Evolutionary conservation across 331 rosid species (phyloP).

Genomic region (Pyrus hybrid): DNA sequence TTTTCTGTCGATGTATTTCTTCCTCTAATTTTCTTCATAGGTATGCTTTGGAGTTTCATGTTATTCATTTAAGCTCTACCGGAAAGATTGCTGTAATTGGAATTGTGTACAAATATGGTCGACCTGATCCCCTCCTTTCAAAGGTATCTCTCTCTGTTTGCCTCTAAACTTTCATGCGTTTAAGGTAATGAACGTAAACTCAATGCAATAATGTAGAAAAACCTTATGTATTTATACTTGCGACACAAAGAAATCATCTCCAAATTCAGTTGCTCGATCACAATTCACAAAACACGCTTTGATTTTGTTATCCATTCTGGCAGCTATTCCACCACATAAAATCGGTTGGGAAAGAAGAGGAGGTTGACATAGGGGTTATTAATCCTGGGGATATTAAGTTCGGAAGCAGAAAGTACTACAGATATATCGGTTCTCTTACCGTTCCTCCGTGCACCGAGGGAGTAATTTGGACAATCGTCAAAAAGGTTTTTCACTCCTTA

Average conservation of each 20-base stretch:
- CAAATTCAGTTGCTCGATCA: too few species aligned
- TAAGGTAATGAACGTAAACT: too few species aligned
- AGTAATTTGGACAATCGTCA: conserved; percentile 57
- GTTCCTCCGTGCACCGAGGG: conserved; percentile 80
- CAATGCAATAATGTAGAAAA: too few species aligned
- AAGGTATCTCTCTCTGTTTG: conserved; percentile 27
- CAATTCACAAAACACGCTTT: too few species aligned
- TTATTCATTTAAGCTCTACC: conserved; percentile 33
- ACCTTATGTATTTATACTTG: too few species aligned
- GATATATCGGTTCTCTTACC: conserved; percentile 77
- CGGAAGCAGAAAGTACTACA: conserved; percentile 48
- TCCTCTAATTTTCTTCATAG: conserved; percentile 22
- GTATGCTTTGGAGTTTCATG: conserved; percentile 56
- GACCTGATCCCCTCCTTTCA: conserved; percentile 49
- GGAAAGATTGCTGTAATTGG: conserved; percentile 50
- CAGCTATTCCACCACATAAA: conserved; percentile 42
- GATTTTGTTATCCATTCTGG: background rate
- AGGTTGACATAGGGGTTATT: conserved; percentile 36
- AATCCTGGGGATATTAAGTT: conserved; percentile 46
- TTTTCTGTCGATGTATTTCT: background rate
- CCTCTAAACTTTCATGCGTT: too few species aligned
- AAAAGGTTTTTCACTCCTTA: conserved; percentile 37
- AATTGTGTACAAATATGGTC: conserved; percentile 51
- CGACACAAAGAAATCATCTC: too few species aligned
- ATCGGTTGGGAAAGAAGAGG: conserved; percentile 23